These are phyloP conservation scores for Sporothrix inflata DNA, from an alignment of 2,329 filamentous ascomycete genomes.

Conservation along the genomic window DNA sequence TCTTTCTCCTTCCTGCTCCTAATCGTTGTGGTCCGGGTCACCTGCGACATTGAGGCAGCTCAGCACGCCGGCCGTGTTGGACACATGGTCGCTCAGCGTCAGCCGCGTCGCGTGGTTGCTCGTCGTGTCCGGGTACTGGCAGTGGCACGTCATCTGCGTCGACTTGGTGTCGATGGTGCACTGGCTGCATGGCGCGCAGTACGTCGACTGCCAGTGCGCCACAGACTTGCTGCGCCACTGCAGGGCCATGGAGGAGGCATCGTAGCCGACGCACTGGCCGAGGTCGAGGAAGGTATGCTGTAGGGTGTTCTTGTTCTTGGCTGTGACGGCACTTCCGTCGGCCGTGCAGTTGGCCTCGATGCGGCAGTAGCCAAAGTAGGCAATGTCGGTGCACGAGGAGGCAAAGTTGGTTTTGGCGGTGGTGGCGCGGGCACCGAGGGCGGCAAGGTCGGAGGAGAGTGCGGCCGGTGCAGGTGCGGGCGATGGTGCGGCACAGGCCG, in stretches of 20 bases:
- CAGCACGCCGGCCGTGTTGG: constrained; percentile 27
- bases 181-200: constrained; percentile 31
- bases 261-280: constrained; percentile 31
- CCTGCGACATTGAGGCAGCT: constrained; percentile 24
- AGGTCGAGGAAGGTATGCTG: constrained; percentile 31
- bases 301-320: background rate
- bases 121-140: constrained; percentile 14
- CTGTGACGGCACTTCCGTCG: constrained; percentile 17
- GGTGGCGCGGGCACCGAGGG: background rate
- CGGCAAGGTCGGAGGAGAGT: background rate
- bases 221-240: constrained; percentile 28
- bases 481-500: background rate
- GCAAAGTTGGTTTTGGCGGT: constrained; percentile 21
- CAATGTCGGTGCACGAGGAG: constrained; percentile 25
- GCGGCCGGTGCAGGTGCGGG: background rate
- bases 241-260: background rate
- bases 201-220: constrained; percentile 24
- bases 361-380: constrained; percentile 33
- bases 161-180: constrained; percentile 30
- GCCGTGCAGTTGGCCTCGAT: constrained; percentile 31
- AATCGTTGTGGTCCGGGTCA: constrained; percentile 17
- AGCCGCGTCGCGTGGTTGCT: constrained; percentile 23
- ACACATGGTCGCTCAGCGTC: constrained; percentile 29
- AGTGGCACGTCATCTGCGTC: constrained; percentile 30
- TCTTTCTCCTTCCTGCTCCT: background rate